phyloP scores from a whole-genome alignment of 805 yeast species.

The Debaryomyces prosopidis region DNA sequence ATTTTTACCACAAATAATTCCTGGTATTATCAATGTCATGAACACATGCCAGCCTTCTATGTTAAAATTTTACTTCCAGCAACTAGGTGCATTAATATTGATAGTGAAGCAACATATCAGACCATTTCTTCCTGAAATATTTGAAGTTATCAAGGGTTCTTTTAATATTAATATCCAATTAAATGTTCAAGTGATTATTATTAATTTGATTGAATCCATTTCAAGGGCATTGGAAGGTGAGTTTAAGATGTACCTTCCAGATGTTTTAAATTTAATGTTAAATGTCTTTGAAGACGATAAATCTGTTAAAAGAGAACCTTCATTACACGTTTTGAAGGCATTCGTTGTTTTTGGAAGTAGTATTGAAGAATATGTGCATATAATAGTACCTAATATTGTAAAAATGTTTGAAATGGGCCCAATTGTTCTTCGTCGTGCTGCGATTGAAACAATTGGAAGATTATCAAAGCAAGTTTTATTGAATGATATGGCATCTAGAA shows the following conservation, averaged over 20 bases:
- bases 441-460: slow-evolving; percentile 82
- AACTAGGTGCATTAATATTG: slow-evolving; percentile 71
- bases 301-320: slow-evolving; percentile 57
- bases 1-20: slow-evolving; percentile 84
- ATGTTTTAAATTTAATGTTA: slow-evolving; percentile 71
- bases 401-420: slow-evolving; percentile 75
- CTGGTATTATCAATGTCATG: slow-evolving; percentile 85
- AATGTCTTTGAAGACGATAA: slow-evolving; percentile 75
- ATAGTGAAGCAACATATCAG: slow-evolving; percentile 90
- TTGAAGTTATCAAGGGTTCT: slow-evolving; percentile 72
- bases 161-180: slow-evolving; percentile 49
- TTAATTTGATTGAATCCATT: slow-evolving; percentile 78
- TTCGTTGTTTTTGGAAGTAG: slow-evolving; percentile 85
- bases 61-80: slow-evolving; percentile 87
- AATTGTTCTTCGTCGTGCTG: slow-evolving; percentile 61
- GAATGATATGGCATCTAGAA: slow-evolving; percentile 86
- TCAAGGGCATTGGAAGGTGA: slow-evolving; percentile 89
- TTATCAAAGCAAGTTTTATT: slow-evolving; percentile 70
- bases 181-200: slow-evolving; percentile 72
- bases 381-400: slow-evolving; percentile 84
- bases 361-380: slow-evolving; percentile 84
- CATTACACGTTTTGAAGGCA: slow-evolving; percentile 75
- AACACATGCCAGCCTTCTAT: slow-evolving; percentile 73
- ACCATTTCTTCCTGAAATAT: slow-evolving; percentile 75
- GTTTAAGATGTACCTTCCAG: slow-evolving; percentile 80